These are phyloP conservation scores for Gymnopilus dilepis DNA, from an alignment of 768 basidiomycete genomes.

Conservation along the genomic window DNA sequence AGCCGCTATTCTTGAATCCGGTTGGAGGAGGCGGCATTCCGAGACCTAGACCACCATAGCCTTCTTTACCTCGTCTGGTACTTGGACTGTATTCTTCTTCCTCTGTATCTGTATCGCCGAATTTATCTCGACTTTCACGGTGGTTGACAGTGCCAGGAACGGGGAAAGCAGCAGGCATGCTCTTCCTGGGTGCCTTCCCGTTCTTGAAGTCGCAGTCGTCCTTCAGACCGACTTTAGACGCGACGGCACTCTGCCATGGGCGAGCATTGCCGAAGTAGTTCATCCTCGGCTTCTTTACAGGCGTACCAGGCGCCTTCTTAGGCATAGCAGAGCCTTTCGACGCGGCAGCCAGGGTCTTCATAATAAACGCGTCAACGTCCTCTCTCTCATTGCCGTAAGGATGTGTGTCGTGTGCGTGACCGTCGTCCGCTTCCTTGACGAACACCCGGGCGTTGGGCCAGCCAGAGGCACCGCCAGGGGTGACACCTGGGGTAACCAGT, in stretches of 20 bases:
- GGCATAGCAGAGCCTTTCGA: slow-evolving; percentile 51
- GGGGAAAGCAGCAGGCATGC: slow-evolving; percentile 76
- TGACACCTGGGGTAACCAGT: slow-evolving; percentile 71
- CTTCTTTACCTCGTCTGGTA: slow-evolving; percentile 44
- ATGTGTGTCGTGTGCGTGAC: slow-evolving; percentile 9
- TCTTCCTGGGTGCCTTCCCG: slow-evolving; percentile 65
- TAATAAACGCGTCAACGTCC: slow-evolving; percentile 74
- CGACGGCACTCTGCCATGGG: slow-evolving; percentile 84
- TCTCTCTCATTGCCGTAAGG: slow-evolving; percentile 30
- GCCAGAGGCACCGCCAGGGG: slow-evolving; percentile 57
- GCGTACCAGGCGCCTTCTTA: slow-evolving; percentile 79
- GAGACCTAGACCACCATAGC: slow-evolving; percentile 69
- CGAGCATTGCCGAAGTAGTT: slow-evolving; percentile 60
- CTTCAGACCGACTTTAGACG: slow-evolving; percentile 64
- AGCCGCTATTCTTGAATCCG: slow-evolving; percentile 25
- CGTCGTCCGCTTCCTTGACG: slow-evolving; percentile 47
- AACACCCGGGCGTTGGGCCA: slow-evolving; percentile 62
- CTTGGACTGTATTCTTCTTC: slow-evolving; percentile 74
- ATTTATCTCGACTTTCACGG: background rate
- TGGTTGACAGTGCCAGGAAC: slow-evolving; percentile 31
- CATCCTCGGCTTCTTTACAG: slow-evolving; percentile 77
- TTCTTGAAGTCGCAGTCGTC: slow-evolving; percentile 52
- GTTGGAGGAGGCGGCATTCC: slow-evolving; percentile 39
- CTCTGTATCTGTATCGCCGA: slow-evolving; percentile 56
- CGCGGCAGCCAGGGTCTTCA: slow-evolving; percentile 66